These are phyloP conservation scores for Saccharomyces uvarum DNA, from an alignment of 1,139 yeast species.

Conservation along the genomic window DNA sequence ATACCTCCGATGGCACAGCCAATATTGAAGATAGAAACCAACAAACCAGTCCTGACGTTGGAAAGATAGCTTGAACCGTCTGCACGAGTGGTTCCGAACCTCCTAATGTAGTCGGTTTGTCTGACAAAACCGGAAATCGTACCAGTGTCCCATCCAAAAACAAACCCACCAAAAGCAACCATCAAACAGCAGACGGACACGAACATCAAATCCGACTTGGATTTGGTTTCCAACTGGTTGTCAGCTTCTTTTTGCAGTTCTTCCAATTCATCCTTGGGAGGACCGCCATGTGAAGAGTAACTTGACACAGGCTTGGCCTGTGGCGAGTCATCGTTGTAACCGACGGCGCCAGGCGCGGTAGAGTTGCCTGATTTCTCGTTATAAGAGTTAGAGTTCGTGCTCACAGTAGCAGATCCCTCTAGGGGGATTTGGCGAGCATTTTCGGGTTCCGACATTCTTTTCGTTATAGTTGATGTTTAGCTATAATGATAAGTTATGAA, in stretches of 20 bases:
- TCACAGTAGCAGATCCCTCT: background rate
- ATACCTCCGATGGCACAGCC: conserved; percentile 64
- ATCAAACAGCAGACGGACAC: conserved; percentile 38
- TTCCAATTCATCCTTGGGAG: conserved; percentile 13
- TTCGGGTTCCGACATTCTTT: background rate
- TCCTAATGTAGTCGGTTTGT: conserved; percentile 52
- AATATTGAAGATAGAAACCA: conserved; percentile 58
- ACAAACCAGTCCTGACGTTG: conserved; percentile 50
- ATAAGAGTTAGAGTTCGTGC: conserved; percentile 1
- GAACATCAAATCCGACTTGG: conserved; percentile 28
- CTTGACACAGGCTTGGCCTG: conserved; percentile 1
- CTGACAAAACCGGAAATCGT: conserved; percentile 71
- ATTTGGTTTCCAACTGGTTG: conserved; percentile 9
- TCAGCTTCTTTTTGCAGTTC: conserved; percentile 15
- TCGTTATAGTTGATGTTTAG: background rate
- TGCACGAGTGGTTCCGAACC: conserved; percentile 40
- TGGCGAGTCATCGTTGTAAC: conserved; percentile 2
- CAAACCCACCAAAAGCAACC: conserved; percentile 64
- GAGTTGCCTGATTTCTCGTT: conserved; percentile 1
- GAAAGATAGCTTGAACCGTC: conserved; percentile 37
- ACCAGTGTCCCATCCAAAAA: conserved; percentile 75
- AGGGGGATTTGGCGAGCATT: background rate
- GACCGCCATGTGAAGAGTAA: background rate
- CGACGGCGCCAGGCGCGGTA: conserved; percentile 2
- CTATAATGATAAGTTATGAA: background rate